A percentile compares a stretch with the other conserved stretches of the same genome.
phyloP scores from a whole-genome alignment of 2,329 filamentous ascomycete species.

The Macrophomina phaseolina region DNA sequence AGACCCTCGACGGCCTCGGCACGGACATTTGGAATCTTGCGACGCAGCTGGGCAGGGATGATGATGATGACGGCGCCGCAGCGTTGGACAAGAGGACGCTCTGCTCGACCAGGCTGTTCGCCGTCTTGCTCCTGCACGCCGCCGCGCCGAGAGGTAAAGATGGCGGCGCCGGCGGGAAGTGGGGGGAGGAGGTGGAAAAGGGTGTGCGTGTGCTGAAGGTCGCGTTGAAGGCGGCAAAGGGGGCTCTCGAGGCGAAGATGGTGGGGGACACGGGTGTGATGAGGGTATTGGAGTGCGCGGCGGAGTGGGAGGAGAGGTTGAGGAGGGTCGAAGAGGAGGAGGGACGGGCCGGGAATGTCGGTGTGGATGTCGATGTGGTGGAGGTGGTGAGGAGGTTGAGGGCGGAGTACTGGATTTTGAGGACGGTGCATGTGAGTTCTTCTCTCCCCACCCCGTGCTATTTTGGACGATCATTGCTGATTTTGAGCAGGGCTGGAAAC shows the following conservation, averaged over 20 bases:
- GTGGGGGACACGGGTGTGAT: slow-evolving; percentile 64
- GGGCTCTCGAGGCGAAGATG: slow-evolving; percentile 66
- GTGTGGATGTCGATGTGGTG: slow-evolving; percentile 29
- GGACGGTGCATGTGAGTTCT: slow-evolving; percentile 68
- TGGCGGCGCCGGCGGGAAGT: neutral
- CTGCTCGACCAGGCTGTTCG: slow-evolving; percentile 52
- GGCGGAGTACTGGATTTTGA: slow-evolving; percentile 69
- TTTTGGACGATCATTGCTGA: slow-evolving; percentile 2
- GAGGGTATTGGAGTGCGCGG: slow-evolving; percentile 68
- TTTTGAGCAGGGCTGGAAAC: slow-evolving; percentile 71
- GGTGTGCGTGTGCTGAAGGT: slow-evolving; percentile 66
- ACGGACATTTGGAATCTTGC: slow-evolving; percentile 71
- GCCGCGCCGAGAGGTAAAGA: neutral
- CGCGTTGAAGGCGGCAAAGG: slow-evolving; percentile 68
- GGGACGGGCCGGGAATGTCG: slow-evolving; percentile 25
- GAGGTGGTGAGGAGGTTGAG: slow-evolving; percentile 51
- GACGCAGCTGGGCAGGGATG: slow-evolving; percentile 54
- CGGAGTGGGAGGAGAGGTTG: slow-evolving; percentile 53
- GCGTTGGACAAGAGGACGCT: neutral
- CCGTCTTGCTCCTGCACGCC: slow-evolving; percentile 69
- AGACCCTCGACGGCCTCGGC: slow-evolving; percentile 62
- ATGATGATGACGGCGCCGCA: neutral
- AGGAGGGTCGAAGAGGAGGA: slow-evolving; percentile 26
- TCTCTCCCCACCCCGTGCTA: neutral
- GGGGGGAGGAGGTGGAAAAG: slow-evolving; percentile 27